These are phyloP conservation scores for Linnemannia zychae DNA, from an alignment of 192 early-diverging fungal genomes.

Conservation along the genomic window DNA sequence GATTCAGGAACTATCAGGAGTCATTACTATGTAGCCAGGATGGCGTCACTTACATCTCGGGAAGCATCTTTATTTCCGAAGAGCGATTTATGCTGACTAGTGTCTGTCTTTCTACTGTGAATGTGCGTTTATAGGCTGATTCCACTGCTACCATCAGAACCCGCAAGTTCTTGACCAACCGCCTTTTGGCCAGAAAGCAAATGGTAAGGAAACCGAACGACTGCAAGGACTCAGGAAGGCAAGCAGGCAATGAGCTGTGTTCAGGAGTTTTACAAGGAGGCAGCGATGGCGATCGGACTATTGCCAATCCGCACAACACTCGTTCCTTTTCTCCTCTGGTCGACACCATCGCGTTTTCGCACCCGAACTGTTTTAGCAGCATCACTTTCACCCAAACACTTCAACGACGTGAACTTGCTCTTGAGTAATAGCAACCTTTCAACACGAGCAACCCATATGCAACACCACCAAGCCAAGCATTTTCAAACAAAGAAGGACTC, in stretches of 20 bases:
- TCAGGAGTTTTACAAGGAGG: background rate
- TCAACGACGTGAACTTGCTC: too few relatives aligned
- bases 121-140: slow-evolving; percentile 43
- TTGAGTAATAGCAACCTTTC: too few relatives aligned
- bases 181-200: slow-evolving; percentile 96
- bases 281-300: too few relatives aligned
- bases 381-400: too few relatives aligned
- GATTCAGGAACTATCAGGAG: slow-evolving; percentile 2
- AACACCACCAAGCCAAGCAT: too few relatives aligned
- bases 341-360: too few relatives aligned
- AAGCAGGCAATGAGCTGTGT: background rate
- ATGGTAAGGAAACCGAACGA: too few relatives aligned
- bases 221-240: too few relatives aligned
- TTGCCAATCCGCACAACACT: too few relatives aligned
- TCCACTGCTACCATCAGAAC: slow-evolving; percentile 95
- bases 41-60: slow-evolving; percentile 5
- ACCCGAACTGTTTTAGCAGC: too few relatives aligned
- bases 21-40: background rate
- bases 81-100: slow-evolving; percentile 7
- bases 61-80: background rate
- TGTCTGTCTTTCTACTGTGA: background rate
- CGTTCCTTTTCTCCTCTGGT: too few relatives aligned
- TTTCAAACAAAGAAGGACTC: slow-evolving; percentile 60
- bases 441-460: too few relatives aligned
- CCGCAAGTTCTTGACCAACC: slow-evolving; percentile 99